Evolutionary conservation across 768 basidiomycete species (phyloP).

Genomic region (Pleurotus citrinopileatus): DNA sequence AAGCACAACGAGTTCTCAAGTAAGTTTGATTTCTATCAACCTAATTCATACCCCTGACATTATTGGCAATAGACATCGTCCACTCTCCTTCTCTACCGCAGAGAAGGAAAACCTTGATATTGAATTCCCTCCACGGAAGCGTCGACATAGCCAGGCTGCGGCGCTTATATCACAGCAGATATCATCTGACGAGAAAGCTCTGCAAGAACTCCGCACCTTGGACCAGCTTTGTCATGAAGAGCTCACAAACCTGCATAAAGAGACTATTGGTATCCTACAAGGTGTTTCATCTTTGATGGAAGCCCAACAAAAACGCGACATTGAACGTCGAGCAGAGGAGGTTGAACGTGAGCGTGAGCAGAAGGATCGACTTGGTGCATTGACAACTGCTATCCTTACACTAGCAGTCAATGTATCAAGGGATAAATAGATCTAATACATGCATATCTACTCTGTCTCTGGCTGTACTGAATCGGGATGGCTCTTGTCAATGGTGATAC

Average conservation of each 20-base stretch:
- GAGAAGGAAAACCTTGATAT: background rate
- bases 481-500: background rate
- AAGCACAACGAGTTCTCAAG: background rate
- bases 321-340: constrained; percentile 12
- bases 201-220: background rate
- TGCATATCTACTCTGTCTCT: background rate
- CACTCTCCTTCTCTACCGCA: background rate
- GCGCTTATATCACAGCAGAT: background rate
- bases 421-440: background rate
- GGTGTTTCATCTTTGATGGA: background rate
- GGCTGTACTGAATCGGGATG: background rate
- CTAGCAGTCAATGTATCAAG: background rate
- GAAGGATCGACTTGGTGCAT: background rate
- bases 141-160: background rate
- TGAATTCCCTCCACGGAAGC: background rate
- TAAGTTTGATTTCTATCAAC: constrained; percentile 4
- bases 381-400: background rate
- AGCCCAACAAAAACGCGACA: background rate
- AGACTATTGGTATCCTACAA: background rate
- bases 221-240: background rate
- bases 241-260: background rate
- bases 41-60: background rate
- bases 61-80: background rate
- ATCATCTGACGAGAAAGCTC: background rate
- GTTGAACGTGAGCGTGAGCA: constrained; percentile 8